These are phyloP conservation scores for Penicillium malachiteum DNA, from an alignment of 495 filamentous ascomycete species.

Conservation along the genomic window DNA sequence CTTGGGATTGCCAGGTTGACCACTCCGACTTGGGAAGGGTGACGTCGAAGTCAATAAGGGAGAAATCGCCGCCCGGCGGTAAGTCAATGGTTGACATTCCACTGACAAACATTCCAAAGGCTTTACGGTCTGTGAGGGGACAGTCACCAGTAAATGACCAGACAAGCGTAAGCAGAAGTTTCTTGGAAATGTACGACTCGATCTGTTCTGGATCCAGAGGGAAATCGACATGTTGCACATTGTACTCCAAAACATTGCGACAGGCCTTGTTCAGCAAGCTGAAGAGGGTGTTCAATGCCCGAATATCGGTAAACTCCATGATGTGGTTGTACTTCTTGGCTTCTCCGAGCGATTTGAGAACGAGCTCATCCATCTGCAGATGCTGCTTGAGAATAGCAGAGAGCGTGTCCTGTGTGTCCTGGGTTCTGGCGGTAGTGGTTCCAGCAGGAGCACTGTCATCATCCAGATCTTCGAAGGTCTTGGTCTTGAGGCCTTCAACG, in stretches of 20 bases:
- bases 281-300: constrained; percentile 89
- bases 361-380: constrained; percentile 73
- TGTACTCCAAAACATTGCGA: constrained; percentile 90
- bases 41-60: constrained; percentile 94
- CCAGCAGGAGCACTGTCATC: constrained; percentile 82
- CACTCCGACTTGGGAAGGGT: constrained; percentile 82
- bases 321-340: constrained; percentile 84
- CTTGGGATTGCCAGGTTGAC: constrained; percentile 89
- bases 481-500: constrained; percentile 73
- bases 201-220: constrained; percentile 84
- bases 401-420: constrained; percentile 71
- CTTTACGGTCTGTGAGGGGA: constrained; percentile 80
- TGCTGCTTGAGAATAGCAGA: constrained; percentile 74
- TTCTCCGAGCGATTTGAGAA: constrained; percentile 70
- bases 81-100: constrained; percentile 80
- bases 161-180: constrained; percentile 82
- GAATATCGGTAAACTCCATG: constrained; percentile 93
- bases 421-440: constrained; percentile 71
- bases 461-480: constrained; percentile 89
- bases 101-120: constrained; percentile 79
- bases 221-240: constrained; percentile 90
- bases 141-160: constrained; percentile 97
- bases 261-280: constrained; percentile 92
- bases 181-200: constrained; percentile 87
- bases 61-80: constrained; percentile 69